Evolutionary conservation across 1,139 yeast genomes (phyloP), one percentile per base, ranked within the genome.

Genomic region (Sugiyamaella japonica): DNA sequence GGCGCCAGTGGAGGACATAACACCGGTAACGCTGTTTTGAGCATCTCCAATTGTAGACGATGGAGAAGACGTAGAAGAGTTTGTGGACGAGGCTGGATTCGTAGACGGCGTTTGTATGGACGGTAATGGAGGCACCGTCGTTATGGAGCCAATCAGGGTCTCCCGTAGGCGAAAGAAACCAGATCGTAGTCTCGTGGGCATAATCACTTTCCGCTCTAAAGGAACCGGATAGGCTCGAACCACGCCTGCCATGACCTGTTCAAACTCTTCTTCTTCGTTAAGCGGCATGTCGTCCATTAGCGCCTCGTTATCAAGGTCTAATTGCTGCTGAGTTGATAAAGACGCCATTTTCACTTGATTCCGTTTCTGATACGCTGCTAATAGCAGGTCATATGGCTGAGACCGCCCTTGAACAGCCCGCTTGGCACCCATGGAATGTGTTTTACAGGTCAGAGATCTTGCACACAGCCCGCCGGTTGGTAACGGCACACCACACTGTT

Each of bases 381-480:
- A 76, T 53, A 93, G 75, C 25, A 84, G 84, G 71, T 93, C 99
- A 70, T 90, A 93, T 0, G 97, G 91, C 7, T 95, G 91, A 51
- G 95, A 84, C 64, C 99, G 79, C 6, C 99, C 99, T 31, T 83
- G 83, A 23, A 93, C 99, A 1, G 97, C 93, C 64, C 99, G 81
- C 66, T 93, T 93, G 23, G 97, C 96, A 28, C 97, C 97, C 97
- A 93, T 91, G 0, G 97, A 89, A 71, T 93, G 99, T 0, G 98
- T 90, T 69, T 93, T 93, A 77, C 99, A 93, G 0, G 99, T 93
- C 59, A 93, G 76, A 0, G 97, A 89, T 54, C 99, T 79, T 6
- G 97, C 97, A 77, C 99, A 93, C 64, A 84, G 84, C 0, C 95
- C 96, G 9, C 98, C 98, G 59, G 86, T 86, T 0, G 97, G 90